Conservation (phyloP, 495 filamentous ascomycete genomes). For the Hypomontagnella submonticulosa region DNA sequence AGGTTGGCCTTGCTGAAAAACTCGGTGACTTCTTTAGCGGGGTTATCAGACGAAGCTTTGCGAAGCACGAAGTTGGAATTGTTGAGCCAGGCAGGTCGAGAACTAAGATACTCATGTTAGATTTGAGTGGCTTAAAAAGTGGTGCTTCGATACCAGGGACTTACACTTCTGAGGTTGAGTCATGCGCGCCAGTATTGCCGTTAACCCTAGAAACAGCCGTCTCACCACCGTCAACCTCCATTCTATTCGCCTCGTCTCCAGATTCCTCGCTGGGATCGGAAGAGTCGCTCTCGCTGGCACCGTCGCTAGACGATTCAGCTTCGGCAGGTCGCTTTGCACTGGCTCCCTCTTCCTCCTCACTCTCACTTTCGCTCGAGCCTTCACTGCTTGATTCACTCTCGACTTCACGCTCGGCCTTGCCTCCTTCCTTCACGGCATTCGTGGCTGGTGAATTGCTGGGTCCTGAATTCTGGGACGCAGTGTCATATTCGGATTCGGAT, state of each 20-base stretch:
- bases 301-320: constrained; percentile 34
- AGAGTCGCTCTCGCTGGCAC: constrained; percentile 42
- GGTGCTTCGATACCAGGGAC: not conserved
- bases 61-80: constrained; percentile 50
- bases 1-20: constrained; percentile 57
- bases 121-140: not conserved
- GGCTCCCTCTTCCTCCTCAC: constrained; percentile 18
- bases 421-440: constrained; percentile 16
- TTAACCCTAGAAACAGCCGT: constrained; percentile 45
- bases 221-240: constrained; percentile 45
- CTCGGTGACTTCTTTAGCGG: constrained; percentile 46
- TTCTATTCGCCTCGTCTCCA: constrained; percentile 16
- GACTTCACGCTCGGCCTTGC: constrained; percentile 37
- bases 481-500: constrained; percentile 46
- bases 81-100: constrained; percentile 40
- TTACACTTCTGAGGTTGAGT: constrained; percentile 34
- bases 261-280: constrained; percentile 20
- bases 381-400: constrained; percentile 45
- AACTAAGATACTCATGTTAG: constrained; percentile 27
- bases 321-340: constrained; percentile 19
- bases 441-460: constrained; percentile 19
- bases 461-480: constrained; percentile 36
- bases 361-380: constrained; percentile 24
- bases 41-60: constrained; percentile 50
- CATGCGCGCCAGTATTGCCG: constrained; percentile 24